These are phyloP conservation scores for Coniochaeta sp. DNA, from an alignment of 2,329 filamentous ascomycete species.

Conservation along the genomic window DNA sequence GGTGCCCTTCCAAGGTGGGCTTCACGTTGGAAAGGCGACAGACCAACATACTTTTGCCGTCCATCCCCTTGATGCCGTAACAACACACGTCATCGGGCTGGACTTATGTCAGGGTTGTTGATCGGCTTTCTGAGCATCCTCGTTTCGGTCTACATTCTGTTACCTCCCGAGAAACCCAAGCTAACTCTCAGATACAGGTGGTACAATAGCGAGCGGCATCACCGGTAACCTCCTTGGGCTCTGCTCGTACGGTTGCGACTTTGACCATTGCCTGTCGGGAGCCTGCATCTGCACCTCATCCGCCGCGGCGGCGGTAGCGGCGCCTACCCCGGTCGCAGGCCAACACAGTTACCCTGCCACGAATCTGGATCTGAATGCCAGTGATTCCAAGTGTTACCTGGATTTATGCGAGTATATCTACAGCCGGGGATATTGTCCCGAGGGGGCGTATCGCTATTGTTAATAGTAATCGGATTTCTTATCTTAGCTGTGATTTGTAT, in stretches of 20 bases:
- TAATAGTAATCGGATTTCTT: too few species aligned
- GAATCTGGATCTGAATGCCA: background rate
- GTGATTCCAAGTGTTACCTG: background rate
- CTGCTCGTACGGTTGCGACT: background rate
- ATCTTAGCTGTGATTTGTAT: too few species aligned
- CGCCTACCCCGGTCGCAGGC: background rate
- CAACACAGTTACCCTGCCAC: background rate
- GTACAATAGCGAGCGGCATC: background rate
- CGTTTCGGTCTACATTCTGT: too few species aligned
- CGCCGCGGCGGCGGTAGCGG: background rate
- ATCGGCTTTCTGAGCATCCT: too few species aligned
- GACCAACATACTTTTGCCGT: too few species aligned
- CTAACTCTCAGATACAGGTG: too few species aligned
- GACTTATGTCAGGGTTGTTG: too few species aligned
- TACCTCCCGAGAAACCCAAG: too few species aligned
- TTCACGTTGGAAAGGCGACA: too few species aligned
- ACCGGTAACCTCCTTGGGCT: background rate
- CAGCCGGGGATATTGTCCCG: slow-evolving; percentile 1
- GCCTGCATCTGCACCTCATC: background rate
- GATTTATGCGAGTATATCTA: background rate
- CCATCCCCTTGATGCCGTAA: too few species aligned
- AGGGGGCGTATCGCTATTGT: slow-evolving; percentile 2
- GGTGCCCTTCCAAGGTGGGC: too few species aligned
- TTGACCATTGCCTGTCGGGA: background rate
- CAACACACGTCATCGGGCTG: too few species aligned